phyloP scores from a whole-genome alignment of 2,329 filamentous ascomycete genomes.

The Trichoderma polysporum region DNA sequence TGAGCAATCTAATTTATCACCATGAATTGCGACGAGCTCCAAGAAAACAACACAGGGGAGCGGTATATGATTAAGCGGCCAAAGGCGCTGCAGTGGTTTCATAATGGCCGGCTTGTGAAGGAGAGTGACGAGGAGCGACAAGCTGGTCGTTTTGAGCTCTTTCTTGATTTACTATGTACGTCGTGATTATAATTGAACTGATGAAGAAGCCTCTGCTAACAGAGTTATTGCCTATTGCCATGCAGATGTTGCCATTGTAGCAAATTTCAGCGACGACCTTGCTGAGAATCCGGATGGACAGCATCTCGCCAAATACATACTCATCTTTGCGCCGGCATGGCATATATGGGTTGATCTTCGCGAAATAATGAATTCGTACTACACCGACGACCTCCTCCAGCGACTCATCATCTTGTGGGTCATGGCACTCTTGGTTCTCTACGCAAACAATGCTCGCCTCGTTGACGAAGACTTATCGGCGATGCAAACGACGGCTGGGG shows the following conservation, averaged over 20 bases:
- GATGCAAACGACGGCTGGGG: conserved; percentile 46
- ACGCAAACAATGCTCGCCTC: conserved; percentile 47
- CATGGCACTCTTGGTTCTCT: conserved; percentile 49
- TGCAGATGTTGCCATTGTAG: conserved; percentile 47
- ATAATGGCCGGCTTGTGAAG: conserved; percentile 42
- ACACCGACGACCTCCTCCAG: conserved; percentile 50
- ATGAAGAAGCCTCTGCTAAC: not conserved
- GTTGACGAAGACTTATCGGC: conserved; percentile 45
- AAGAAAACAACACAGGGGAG: conserved; percentile 31
- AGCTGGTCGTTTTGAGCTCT: conserved; percentile 49
- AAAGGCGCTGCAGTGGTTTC: conserved; percentile 47
- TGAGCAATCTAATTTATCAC: not conserved
- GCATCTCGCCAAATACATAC: conserved; percentile 48
- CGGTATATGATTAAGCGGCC: conserved; percentile 39
- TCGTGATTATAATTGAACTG: not conserved
- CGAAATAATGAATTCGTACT: conserved; percentile 53
- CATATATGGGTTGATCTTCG: conserved; percentile 51
- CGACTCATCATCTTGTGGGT: conserved; percentile 50
- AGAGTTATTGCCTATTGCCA: not conserved
- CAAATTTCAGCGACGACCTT: conserved; percentile 50
- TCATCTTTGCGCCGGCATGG: conserved; percentile 50
- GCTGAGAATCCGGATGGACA: conserved; percentile 45
- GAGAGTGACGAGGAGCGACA: conserved; percentile 45
- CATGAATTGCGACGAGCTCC: conserved; percentile 42
- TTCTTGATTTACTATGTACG: conserved; percentile 49